Base-by-base conservation (phyloP, 2,329 filamentous ascomycete species). In the Torrubiella hemipterigena region DNA sequence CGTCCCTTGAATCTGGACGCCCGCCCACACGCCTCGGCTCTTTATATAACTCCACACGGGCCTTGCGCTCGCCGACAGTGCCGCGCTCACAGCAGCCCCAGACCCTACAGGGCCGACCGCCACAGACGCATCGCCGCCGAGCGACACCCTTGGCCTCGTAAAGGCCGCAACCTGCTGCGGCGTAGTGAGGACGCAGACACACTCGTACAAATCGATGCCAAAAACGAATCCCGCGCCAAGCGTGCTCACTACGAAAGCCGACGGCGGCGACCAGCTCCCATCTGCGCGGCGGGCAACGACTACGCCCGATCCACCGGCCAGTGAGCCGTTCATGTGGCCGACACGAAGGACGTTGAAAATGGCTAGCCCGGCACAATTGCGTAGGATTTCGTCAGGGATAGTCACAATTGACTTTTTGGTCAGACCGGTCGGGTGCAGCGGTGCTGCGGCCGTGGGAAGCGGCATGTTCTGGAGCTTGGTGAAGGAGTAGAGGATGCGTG, bases 21-120 rank as follows among this genome's bases (percentile, higher is more conserved):
- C 81, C 2, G 78, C 80, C 50, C 86, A 89, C 35, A 89, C 68
- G 2, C 84, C 83, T 19, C 81, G 69, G 39, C 75, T 81, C 59
- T 89, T 89, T 54, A 87, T 71, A 48, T 91, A 91, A 18, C 77
- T 85, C 65, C 79, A 89, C 6, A 87, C 67, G 0, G 83, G 81
- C 17, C 73, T 65, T 41, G 38, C 46, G 0, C 47, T 49, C 39
- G 44, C 46, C 27, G 43, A 46, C 1, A 51, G 37, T 0, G 52
- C 51, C 8, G 52, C 43, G 22, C 57, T 54, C 12, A 83, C 55
- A 3, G 77, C 59, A 7, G 69, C 77, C 12, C 81, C 81, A 3
- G 76, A 59, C 7, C 80, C 69, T 1, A 73, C 54, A 5, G 58
- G 58, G 1, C 58, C 71, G 3, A 78, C 67, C n/a, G 73, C 67